phyloP scores from a whole-genome alignment of 169 alveolate species.

The Eimeria praecox region DNA sequence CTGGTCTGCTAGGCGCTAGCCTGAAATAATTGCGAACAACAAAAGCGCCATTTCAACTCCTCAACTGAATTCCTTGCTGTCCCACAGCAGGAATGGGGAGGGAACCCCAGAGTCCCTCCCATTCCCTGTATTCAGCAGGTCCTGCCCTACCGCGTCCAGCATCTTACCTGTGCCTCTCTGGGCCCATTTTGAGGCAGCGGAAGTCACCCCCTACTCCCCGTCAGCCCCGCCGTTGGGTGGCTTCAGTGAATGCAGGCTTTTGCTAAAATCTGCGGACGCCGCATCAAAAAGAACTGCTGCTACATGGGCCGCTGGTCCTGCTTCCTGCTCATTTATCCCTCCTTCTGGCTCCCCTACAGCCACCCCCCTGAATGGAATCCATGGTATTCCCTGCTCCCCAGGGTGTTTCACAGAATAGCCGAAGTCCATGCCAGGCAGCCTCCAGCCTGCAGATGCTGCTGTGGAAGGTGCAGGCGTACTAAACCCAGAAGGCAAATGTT shows the following conservation, averaged over 20 bases:
- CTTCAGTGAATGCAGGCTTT: neutral
- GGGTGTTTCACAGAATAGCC: neutral
- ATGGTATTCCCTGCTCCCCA: neutral
- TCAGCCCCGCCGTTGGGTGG: neutral
- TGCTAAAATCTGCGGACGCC: neutral
- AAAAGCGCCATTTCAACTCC: no score
- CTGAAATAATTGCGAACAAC: no score
- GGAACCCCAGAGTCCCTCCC: no score
- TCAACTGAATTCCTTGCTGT: no score
- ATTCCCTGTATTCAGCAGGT: no score
- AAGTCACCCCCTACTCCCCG: no score
- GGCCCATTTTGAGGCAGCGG: neutral
- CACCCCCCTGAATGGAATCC: neutral
- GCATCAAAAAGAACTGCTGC: neutral
- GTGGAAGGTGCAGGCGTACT: neutral
- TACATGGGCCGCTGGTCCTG: neutral
- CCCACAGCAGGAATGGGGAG: no score
- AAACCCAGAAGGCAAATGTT: neutral
- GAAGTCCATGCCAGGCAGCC: neutral
- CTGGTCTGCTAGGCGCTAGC: no score
- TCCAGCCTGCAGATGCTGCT: neutral
- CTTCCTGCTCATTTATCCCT: neutral
- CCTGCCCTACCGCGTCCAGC: no score
- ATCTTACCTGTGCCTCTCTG: no score
- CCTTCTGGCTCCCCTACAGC: neutral